Conservation (phyloP, 192 early-diverging fungal species). For the Phycomyces nitens region DNA sequence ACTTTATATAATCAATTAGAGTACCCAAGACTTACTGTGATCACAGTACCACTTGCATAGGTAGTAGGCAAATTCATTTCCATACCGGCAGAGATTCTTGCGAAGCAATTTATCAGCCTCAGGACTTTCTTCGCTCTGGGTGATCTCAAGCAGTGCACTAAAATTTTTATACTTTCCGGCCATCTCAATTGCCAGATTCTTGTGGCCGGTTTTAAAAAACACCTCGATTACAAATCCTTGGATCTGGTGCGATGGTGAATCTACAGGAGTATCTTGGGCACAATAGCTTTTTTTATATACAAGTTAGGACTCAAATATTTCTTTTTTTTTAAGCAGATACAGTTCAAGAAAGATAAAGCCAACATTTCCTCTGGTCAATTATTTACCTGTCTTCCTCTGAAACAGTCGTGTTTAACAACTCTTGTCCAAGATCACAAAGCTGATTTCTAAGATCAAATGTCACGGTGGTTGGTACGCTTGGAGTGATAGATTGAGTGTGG, state of each 20-base stretch:
- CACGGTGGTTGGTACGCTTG: no score
- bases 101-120: neutral
- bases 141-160: neutral
- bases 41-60: neutral
- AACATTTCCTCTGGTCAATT: no score
- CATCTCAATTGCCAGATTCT: neutral
- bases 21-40: neutral
- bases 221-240: slow-evolving; percentile 1
- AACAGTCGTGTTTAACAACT: no score
- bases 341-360: no score
- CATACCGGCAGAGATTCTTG: neutral
- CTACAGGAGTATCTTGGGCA: neutral
- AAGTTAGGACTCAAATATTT: neutral
- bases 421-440: no score
- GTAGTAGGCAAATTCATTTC: neutral
- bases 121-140: neutral
- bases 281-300: neutral
- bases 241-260: neutral
- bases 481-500: no score
- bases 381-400: no score
- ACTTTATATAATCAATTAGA: no score
- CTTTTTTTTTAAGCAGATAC: no score
- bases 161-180: neutral
- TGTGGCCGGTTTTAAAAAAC: neutral
- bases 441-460: no score